Base-by-base conservation (phyloP, 129 eudicot genomes). In the Lactuca sativa region DNA sequence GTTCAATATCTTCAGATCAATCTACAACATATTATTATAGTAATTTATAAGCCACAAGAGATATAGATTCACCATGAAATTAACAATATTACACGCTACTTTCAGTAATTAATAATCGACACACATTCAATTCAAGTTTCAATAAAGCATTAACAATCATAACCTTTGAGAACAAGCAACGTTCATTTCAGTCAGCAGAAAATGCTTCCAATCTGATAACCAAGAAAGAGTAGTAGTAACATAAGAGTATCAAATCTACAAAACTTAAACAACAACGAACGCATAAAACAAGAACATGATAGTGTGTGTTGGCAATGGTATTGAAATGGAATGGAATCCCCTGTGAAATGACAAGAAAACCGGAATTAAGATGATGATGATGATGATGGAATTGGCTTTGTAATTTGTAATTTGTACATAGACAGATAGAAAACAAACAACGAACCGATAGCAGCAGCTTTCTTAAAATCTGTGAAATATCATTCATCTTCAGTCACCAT, bases 281-380 rank as follows among this genome's bases (percentile, higher is more conserved):
- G 21, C n/a, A 75, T 59, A 55, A 69, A 69, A 57, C 7, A 59
- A 57, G 21, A 1, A 13, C 56, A 36, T 6, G 64, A 25, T 69
- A 68, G 51, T 62, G 47, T 55, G 51, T 62, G 47, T 55, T 63
- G 18, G 30, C 31, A 10, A 48, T 21, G 33, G 59, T 36, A 57
- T 49, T 72, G n/a, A 62, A 48, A 10, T 32, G 65, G 41, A 25
- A 25, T 25, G 30, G 30, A 25, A 15, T 69, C 56, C 73, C 80
- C 85, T 84, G 88, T 58, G 74, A 80, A 47, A 80, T 63, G 13
- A 65, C 69, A 73, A 76, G 64, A 83, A 74, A 69, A 59, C 52
- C 71, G 13, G 62, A 15, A 65, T 72, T 40, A 49, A 71, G 41
- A 51, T 25, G 9, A 21, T 11, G 9, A 25, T 25, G 30, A 21